Conservation (phyloP, 176 grass and related monocot species). For the Phoenix roebelenii region DNA sequence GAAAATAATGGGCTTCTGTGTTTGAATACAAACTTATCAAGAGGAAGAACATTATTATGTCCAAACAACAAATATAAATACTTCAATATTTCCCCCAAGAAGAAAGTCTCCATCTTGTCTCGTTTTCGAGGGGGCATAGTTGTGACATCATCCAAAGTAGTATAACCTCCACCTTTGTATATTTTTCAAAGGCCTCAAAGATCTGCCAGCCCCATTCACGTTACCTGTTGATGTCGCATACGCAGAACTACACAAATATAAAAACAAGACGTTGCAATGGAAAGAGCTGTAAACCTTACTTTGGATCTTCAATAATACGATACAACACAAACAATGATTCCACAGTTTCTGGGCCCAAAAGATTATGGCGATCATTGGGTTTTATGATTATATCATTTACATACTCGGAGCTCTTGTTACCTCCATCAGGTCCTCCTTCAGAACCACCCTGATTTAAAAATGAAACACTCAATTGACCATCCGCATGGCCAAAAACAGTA, state of each 20-base stretch:
- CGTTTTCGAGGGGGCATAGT: slow-evolving; percentile 57
- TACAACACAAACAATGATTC: slow-evolving; percentile 90
- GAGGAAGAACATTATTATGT: slow-evolving; percentile 64
- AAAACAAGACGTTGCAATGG: neutral
- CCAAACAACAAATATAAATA: slow-evolving; percentile 97
- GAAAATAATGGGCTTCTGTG: slow-evolving; percentile 88
- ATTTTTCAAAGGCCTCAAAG: slow-evolving; percentile 88
- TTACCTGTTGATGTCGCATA: slow-evolving; percentile 39
- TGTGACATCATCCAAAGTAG: slow-evolving; percentile 87
- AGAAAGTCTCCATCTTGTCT: slow-evolving; percentile 81
- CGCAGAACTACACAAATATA: neutral
- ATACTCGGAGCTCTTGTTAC: slow-evolving; percentile 83
- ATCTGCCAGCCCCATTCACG: slow-evolving; percentile 98
- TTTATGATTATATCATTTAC: slow-evolving; percentile 78
- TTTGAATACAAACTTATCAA: slow-evolving; percentile 95
- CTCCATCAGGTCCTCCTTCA: slow-evolving; percentile 63
- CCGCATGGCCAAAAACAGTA: neutral
- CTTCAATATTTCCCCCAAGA: slow-evolving; percentile 71
- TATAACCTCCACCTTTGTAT: slow-evolving; percentile 88
- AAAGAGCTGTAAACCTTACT: slow-evolving; percentile 31
- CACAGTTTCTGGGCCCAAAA: slow-evolving; percentile 90
- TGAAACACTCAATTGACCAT: neutral
- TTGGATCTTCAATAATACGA: slow-evolving; percentile 79
- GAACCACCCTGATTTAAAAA: slow-evolving; percentile 47
- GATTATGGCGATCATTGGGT: slow-evolving; percentile 78